phyloP scores from a whole-genome alignment of 2,329 filamentous ascomycete species.

The Coniochaeta sp. region DNA sequence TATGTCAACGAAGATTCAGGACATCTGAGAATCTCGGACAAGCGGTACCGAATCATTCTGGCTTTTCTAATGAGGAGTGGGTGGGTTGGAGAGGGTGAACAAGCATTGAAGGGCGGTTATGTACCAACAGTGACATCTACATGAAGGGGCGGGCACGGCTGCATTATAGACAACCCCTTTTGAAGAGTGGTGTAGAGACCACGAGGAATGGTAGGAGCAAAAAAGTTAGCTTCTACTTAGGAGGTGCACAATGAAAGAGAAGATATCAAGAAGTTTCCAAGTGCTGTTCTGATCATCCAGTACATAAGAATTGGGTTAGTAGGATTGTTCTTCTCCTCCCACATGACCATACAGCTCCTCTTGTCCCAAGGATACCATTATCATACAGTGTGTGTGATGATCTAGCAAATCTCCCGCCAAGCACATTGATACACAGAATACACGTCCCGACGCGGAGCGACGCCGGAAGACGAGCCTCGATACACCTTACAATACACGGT shows the following conservation, averaged over 20 bases:
- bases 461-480: background rate
- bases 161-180: conserved; percentile 4
- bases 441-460: background rate
- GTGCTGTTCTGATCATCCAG: background rate
- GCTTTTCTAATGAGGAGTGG: background rate
- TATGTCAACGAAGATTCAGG: background rate
- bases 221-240: background rate
- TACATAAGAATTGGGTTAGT: no score
- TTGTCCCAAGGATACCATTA: background rate
- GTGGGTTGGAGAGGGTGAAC: background rate
- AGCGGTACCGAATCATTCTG: background rate
- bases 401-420: background rate
- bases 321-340: background rate
- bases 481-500: background rate
- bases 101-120: background rate
- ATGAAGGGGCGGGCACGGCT: background rate
- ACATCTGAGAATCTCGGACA: background rate
- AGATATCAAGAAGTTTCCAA: background rate
- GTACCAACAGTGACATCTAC: background rate
- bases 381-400: background rate
- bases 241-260: background rate
- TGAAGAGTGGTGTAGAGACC: no score
- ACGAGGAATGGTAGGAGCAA: background rate
- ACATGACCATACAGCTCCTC: background rate
- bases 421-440: background rate